Base-by-base conservation (phyloP, 306 rosid species). In the Geum urbanum region DNA sequence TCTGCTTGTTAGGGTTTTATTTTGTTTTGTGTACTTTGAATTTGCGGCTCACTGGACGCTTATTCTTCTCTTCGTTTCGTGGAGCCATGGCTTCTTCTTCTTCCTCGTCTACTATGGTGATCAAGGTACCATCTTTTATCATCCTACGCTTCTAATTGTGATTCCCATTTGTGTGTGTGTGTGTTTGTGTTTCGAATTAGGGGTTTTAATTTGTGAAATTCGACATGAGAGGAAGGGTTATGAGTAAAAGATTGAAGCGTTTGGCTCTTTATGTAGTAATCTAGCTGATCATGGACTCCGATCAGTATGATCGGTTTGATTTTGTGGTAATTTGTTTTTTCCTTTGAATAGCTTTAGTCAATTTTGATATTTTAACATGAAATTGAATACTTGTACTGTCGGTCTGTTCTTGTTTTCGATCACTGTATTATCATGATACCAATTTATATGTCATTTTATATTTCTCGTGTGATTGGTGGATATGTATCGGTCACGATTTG, bases 81-180 rank as follows among this genome's bases (percentile, higher is more conserved):
- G 51, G 5, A 77, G 79, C 77, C 66, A 92, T 92, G 98, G 89
- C 61, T 22, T 55, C 32, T 27, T 27, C 32, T 27, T 27, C 32
- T 27, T 27, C 32, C 2, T 27, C 81, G 61, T 80, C 90, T 24
- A 15, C 81, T 62, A 61, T 82, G 55, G 95, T 89, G 73, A 86
- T 91, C 81, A 86, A 89, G 90, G 99, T 95, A 53, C 5, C 51
- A 22, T 51, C 76, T 73, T 65, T 12, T 46, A 49, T 44, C 24
- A 45, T 24, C 5, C 56, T 59, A 18, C 15, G 11, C 0, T 44
- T 13, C 32, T 60, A 24, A 44, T 16, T 53, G n/a, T n/a, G n/a
- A n/a, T n/a, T n/a, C n/a, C n/a, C n/a, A n/a, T n/a, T n/a, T n/a
- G n/a, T n/a, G n/a, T n/a, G n/a, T n/a, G n/a, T n/a, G n/a, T n/a